Conservation (phyloP, 768 basidiomycete genomes). For the Chalciporus chontae region DNA sequence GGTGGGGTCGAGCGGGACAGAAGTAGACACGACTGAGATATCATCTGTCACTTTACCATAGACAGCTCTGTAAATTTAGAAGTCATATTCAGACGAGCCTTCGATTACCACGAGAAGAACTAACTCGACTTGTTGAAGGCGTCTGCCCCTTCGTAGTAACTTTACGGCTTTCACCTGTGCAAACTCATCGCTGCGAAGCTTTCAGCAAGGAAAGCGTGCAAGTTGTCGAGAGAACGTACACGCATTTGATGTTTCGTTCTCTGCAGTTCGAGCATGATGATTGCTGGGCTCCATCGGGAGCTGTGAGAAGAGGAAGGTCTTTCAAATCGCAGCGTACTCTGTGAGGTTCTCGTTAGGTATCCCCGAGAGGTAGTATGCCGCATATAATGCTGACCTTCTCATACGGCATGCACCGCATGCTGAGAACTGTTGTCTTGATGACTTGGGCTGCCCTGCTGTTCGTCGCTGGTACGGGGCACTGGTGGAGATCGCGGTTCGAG, state of each 20-base stretch:
- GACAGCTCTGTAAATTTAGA: conserved; percentile 51
- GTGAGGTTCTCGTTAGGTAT: conserved; percentile 1
- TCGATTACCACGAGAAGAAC: conserved; percentile 28
- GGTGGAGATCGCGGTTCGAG: conserved; percentile 26
- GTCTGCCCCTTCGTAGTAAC: conserved; percentile 71
- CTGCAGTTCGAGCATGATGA: conserved; percentile 83
- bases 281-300: conserved; percentile 38
- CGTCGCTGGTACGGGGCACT: conserved; percentile 42
- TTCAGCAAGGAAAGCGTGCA: conserved; percentile 4
- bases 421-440: conserved; percentile 81
- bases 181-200: conserved; percentile 71
- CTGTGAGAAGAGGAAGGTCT: conserved; percentile 59
- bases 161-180: conserved; percentile 90
- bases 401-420: conserved; percentile 93
- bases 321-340: conserved; percentile 95
- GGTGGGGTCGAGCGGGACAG: conserved; percentile 25
- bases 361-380: neutral
- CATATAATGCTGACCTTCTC: conserved; percentile 53
- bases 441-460: conserved; percentile 62
- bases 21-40: conserved; percentile 20
- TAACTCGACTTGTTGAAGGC: conserved; percentile 82
- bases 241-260: conserved; percentile 88
- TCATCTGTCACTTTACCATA: conserved; percentile 65
- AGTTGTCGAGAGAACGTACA: conserved; percentile 53
- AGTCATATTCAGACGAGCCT: conserved; percentile 4